These are phyloP conservation scores for Trametes meyenii DNA, from an alignment of 768 basidiomycete genomes.

Conservation along the genomic window DNA sequence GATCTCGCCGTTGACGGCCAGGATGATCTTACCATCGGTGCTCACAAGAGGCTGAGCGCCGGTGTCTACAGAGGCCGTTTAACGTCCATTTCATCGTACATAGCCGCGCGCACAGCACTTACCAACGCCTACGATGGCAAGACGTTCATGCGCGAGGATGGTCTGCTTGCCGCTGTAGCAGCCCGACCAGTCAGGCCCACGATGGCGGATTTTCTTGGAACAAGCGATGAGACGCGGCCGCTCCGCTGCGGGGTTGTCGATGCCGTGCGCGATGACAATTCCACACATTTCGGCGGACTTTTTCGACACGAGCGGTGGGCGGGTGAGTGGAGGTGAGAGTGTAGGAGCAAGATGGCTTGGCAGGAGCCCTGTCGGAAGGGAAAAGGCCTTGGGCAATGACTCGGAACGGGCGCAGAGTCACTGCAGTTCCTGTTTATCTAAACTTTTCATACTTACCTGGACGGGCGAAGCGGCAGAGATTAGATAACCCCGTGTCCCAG, in stretches of 20 bases:
- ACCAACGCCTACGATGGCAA: constrained; percentile 99
- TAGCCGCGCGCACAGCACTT: constrained; percentile 32
- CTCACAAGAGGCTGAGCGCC: constrained; percentile 94
- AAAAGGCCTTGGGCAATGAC: constrained; percentile 12
- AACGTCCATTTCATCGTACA: not conserved
- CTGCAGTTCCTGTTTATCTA: constrained; percentile 11
- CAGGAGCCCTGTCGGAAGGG: not conserved
- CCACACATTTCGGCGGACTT: constrained; percentile 74
- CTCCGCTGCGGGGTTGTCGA: constrained; percentile 69
- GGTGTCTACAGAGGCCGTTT: constrained; percentile 59
- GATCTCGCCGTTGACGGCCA: constrained; percentile 98
- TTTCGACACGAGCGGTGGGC: not conserved
- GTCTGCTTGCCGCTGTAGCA: constrained; percentile 83
- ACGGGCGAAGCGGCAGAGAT: constrained; percentile 11
- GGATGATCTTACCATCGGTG: constrained; percentile 79
- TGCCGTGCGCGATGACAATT: constrained; percentile 83
- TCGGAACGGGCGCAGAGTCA: constrained; percentile 13
- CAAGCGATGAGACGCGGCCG: constrained; percentile 79
- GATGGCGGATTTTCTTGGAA: constrained; percentile 88
- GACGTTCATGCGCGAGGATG: constrained; percentile 91
- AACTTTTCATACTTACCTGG: constrained; percentile 2
- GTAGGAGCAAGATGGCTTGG: not conserved
- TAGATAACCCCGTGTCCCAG: constrained; percentile 16
- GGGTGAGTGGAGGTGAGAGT: not conserved
- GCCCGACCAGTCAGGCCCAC: constrained; percentile 99